Conservation (phyloP, 176 grass and related monocot genomes). For the Otatea glauca region DNA sequence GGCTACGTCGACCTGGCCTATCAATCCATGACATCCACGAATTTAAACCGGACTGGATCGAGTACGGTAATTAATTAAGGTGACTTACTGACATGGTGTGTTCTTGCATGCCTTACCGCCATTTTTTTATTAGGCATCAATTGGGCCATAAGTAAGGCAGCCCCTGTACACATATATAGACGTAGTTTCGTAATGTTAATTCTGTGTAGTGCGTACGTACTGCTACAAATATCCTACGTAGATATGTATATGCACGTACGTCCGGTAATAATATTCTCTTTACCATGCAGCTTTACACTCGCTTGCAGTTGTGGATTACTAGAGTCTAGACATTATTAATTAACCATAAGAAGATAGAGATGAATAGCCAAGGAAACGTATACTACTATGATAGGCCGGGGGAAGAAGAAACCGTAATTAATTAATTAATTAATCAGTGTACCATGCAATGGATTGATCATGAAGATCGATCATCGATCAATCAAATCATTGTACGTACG, state of each 20-base stretch:
- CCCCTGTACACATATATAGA: neutral
- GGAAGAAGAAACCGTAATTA: neutral
- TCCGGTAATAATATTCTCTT: neutral
- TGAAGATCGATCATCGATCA: too few species aligned
- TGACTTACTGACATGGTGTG: constrained; percentile 29
- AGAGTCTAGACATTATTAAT: neutral
- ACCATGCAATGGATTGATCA: neutral
- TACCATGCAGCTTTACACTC: neutral
- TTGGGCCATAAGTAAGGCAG: neutral
- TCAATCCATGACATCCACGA: neutral
- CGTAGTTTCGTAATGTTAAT: neutral
- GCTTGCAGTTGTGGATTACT: neutral
- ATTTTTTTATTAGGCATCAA: constrained; percentile 18
- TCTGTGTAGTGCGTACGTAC: too few species aligned
- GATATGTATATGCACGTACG: neutral
- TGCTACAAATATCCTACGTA: neutral
- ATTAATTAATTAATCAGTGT: neutral
- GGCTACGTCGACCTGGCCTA: too few species aligned
- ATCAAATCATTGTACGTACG: too few species aligned
- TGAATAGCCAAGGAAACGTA: neutral
- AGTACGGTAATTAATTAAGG: neutral
- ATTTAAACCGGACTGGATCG: constrained; percentile 2
- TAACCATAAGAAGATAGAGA: neutral
- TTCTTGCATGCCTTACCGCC: constrained; percentile 36
- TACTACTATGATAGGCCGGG: neutral